Evolutionary conservation across 1,284 basidiomycete species (phyloP).

Genomic region (Ustilago tritici): DNA sequence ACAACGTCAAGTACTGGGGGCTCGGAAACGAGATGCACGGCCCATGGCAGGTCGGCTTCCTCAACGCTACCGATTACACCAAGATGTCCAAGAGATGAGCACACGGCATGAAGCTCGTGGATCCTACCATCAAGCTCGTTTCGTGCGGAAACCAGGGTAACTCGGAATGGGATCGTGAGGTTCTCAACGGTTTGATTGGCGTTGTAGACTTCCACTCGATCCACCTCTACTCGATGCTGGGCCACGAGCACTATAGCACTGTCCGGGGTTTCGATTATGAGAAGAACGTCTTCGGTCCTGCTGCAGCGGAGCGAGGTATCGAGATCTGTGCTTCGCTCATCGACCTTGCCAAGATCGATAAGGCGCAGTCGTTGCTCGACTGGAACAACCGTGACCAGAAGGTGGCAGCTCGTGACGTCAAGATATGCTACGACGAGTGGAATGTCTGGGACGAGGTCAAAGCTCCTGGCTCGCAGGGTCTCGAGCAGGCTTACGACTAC

Average conservation of each 20-base stretch:
- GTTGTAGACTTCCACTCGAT: conserved; percentile 71
- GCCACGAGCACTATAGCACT: conserved; percentile 53
- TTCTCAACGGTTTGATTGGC: conserved; percentile 69
- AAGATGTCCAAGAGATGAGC: conserved; percentile 77
- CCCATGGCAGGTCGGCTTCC: conserved; percentile 78
- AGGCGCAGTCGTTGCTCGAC: conserved; percentile 34
- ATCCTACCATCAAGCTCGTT: conserved; percentile 75
- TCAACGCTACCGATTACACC: conserved; percentile 75
- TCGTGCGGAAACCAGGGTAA: conserved; percentile 76
- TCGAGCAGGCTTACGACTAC: conserved; percentile 76
- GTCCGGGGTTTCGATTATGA: conserved; percentile 72
- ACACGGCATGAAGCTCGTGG: conserved; percentile 76
- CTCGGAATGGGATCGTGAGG: conserved; percentile 70
- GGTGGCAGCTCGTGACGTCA: conserved; percentile 47
- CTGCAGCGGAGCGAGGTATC: conserved; percentile 71
- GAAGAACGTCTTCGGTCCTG: conserved; percentile 72
- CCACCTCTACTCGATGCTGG: conserved; percentile 65
- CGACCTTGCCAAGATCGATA: conserved; percentile 68
- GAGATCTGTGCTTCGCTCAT: conserved; percentile 71
- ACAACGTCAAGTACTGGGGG: conserved; percentile 73
- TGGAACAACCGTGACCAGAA: conserved; percentile 45
- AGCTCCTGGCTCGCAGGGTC: conserved; percentile 72
- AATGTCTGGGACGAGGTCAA: conserved; percentile 74
- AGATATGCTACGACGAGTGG: conserved; percentile 75
- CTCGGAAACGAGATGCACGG: conserved; percentile 74